phyloP scores from a whole-genome alignment of 192 early-diverging fungal genomes.

The Coemansia sp. region DNA sequence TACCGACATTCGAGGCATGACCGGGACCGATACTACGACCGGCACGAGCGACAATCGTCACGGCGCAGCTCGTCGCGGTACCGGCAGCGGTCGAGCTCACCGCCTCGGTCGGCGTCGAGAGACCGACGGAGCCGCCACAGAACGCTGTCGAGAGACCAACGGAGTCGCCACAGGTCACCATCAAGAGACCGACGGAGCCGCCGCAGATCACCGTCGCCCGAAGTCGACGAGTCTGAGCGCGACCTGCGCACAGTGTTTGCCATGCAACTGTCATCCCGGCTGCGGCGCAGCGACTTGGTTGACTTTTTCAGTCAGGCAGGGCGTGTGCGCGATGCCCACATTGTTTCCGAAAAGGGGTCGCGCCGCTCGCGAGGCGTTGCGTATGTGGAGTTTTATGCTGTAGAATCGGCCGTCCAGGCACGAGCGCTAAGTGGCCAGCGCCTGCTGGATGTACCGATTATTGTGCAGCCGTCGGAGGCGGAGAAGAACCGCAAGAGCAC shows the following conservation, averaged over 20 bases:
- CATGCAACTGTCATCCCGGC: conserved; percentile 84
- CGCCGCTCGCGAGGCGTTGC: conserved; percentile 90
- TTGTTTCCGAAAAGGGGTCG: conserved; percentile 81
- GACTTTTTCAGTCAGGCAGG: conserved; percentile 83
- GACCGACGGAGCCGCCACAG: conserved; percentile 13
- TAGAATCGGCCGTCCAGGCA: conserved; percentile 78
- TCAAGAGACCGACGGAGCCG: conserved; percentile 14
- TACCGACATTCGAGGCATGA: conserved; percentile 4
- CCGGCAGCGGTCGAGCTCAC: background rate
- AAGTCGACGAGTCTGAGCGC: conserved; percentile 72
- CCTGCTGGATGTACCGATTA: conserved; percentile 91
- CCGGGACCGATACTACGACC: conserved; percentile 14
- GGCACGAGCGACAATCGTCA: conserved; percentile 19
- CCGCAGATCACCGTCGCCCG: conserved; percentile 61
- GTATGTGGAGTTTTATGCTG: conserved; percentile 95
- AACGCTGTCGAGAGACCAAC: conserved; percentile 53
- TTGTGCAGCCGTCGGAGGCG: conserved; percentile 87
- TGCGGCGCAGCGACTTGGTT: conserved; percentile 76
- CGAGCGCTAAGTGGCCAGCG: conserved; percentile 79
- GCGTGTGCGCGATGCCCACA: conserved; percentile 81
- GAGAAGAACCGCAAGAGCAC: conserved; percentile 86
- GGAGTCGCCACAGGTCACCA: background rate
- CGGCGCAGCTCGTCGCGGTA: background rate
- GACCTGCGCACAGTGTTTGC: conserved; percentile 94
- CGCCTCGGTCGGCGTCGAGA: conserved; percentile 12